Base-by-base conservation (phyloP, 352 stramenopile genomes). In the Phytophthora pisi region DNA sequence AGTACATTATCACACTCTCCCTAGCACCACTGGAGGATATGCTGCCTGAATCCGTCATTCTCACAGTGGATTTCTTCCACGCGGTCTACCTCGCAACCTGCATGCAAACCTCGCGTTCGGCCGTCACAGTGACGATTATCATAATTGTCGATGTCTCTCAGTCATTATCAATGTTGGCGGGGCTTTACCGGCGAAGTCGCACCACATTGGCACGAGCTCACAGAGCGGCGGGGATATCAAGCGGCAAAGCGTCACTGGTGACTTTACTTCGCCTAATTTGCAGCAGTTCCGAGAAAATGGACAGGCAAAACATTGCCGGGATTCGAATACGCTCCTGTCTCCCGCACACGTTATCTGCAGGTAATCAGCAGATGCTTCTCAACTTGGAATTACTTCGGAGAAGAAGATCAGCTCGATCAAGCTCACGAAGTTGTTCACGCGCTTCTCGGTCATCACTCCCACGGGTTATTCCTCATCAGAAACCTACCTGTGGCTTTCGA, bases 31-130 rank as follows among this genome's bases (percentile, higher is more conserved):
- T 34, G 1, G 61, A 70, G 10, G 66, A 74, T 24, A 66, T 63
- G 36, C 38, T 66, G 26, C 66, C 66, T 0, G 46, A 57, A 46
- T 34, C 46, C 4, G 66, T 66, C 8, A 61, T 66, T 4, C 40
- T 74, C 4, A 60, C 54, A 2, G 61, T 70, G 3, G 61, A 62
- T 15, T 70, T 74, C 20, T 74, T 74, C 4, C 34, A 74, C 36
- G 66, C 66, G 3, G 43, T 66, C 4, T 74, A 68, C 26, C 24
- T 74, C 8, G 34, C 61, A 0, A 66, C 43, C 2, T 74, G 54
- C 10, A 66, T 74, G 61, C 66, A 74, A 30, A 42, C 34, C 7
- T 45, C 60, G 6, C 26, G 26, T 0, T 66, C 66, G 2, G 50
- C 26, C 7, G n/a, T 20, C 3, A 62, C 50, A 1, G 16, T 63